Base-by-base conservation (phyloP, 2,329 filamentous ascomycete species). In the Aspergillus terreus region DNA sequence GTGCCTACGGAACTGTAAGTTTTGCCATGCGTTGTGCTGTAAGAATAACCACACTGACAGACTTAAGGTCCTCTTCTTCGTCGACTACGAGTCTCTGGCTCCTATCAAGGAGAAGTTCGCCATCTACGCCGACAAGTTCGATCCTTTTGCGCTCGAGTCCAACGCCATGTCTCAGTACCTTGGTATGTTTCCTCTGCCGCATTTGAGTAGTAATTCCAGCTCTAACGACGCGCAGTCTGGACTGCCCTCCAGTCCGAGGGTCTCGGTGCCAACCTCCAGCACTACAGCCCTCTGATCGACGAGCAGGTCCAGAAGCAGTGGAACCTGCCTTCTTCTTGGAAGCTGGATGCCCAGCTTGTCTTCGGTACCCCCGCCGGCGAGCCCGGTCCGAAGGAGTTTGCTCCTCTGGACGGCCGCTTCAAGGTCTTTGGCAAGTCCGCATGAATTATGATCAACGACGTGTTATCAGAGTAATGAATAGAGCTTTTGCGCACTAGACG, bases 241-340 rank as follows among this genome's bases (percentile, higher is more conserved):
- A 84, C 84, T 32, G 87, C 87, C 1, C 82, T 95, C 49, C 85
- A 91, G 76, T 80, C 86, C 56, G 90, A 94, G 73, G 90, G 90
- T 33, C 80, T 94, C 49, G 90, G 90, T 57, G 87, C 85, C 71
- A 95, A 92, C 79, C 81, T 95, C 44, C 90, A 95, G 81, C 90
- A 95, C 78, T 95, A 95, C 81, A 92, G 89, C 82, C 89, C 90
- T 21, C 72, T 95, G 56, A 82, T 95, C 59, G 87, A 95, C 73
- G 79, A 80, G 62, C 83, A 86, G 77, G 84, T 90, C 47, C 73
- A 79, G 46, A 76, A 76, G 58, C 77, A 82, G 60, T 95, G 88
- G 88, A 79, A 79, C 53, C 61, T 94, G 15, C 86, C 88, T 40
- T 65, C 76, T 15, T 79, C 78, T 62, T 95, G 90, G 90, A 84